Conservation (phyloP, 2,329 filamentous ascomycete genomes). For the Aureobasidium pullulans region DNA sequence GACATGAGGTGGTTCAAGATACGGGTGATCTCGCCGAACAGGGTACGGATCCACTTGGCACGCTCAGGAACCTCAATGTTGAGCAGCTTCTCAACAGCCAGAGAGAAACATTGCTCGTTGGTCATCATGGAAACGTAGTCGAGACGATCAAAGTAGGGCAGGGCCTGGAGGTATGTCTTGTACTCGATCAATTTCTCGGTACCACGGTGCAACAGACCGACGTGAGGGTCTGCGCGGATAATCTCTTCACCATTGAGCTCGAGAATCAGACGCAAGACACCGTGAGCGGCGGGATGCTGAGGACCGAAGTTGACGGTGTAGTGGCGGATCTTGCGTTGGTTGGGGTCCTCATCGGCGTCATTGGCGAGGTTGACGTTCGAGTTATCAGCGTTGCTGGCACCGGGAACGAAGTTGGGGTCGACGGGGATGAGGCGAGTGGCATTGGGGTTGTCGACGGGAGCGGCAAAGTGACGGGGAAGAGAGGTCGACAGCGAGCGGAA, state of each 20-base stretch:
- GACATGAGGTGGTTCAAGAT: slow-evolving; percentile 98
- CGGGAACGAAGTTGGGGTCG: slow-evolving; percentile 54
- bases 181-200: slow-evolving; percentile 99
- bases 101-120: slow-evolving; percentile 94
- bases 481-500: slow-evolving; percentile 60
- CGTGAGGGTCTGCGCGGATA: slow-evolving; percentile 90
- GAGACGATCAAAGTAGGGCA: slow-evolving; percentile 97
- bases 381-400: slow-evolving; percentile 37
- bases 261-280: slow-evolving; percentile 93
- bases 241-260: slow-evolving; percentile 98
- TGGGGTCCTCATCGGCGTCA: slow-evolving; percentile 40
- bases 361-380: slow-evolving; percentile 35
- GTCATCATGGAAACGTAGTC: slow-evolving; percentile 99
- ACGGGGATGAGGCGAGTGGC: slow-evolving; percentile 59
- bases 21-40: slow-evolving; percentile 93
- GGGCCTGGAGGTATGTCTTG: slow-evolving; percentile 96
- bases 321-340: slow-evolving; percentile 83
- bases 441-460: slow-evolving; percentile 40
- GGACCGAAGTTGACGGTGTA: slow-evolving; percentile 99
- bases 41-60: slow-evolving; percentile 91
- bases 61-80: slow-evolving; percentile 93
- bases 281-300: slow-evolving; percentile 96
- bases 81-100: slow-evolving; percentile 95
- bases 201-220: slow-evolving; percentile 89
- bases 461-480: slow-evolving; percentile 54